Evolutionary conservation across 164 flowering plant genomes (phyloP).

Genomic region (Stephania japonica): DNA sequence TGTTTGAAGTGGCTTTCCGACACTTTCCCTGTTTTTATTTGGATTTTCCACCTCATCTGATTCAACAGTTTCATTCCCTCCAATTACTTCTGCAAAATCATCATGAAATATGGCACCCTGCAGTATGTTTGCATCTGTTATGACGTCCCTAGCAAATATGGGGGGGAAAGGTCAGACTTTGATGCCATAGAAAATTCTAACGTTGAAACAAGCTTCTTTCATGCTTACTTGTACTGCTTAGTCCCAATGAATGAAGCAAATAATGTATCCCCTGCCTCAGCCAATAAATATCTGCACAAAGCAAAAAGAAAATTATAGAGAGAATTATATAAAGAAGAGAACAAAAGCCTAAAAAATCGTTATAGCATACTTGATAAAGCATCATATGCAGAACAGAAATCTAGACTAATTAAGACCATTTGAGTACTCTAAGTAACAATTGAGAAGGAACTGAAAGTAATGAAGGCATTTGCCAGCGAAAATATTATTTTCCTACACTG

Average conservation of each 20-base stretch:
- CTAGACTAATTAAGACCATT: background rate
- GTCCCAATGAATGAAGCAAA: constrained; percentile 98
- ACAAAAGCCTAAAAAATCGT: background rate
- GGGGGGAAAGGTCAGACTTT: constrained; percentile 2
- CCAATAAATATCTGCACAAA: constrained; percentile 71
- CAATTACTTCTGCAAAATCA: constrained; percentile 49
- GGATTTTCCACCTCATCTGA: constrained; percentile 26
- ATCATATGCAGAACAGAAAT: background rate
- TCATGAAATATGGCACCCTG: constrained; percentile 97
- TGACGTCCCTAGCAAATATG: constrained; percentile 59
- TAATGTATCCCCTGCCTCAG: constrained; percentile 95
- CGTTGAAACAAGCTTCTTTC: background rate
- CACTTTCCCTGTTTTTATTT: constrained; percentile 31
- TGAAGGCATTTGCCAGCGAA: too few relatives aligned
- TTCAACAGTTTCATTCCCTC: constrained; percentile 33
- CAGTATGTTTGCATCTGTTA: constrained; percentile 87
- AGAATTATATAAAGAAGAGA: background rate
- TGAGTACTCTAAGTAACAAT: too few relatives aligned
- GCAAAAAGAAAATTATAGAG: background rate
- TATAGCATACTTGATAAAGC: background rate
- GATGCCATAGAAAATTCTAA: background rate
- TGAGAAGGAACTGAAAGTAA: too few relatives aligned
- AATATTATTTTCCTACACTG: too few relatives aligned
- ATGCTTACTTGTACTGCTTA: constrained; percentile 83
- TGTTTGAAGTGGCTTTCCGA: constrained; percentile 31